Evolutionary conservation across 2,329 filamentous ascomycete species (phyloP), one percentile per base, ranked within the genome.

Genomic region (Xylaria polymorpha): DNA sequence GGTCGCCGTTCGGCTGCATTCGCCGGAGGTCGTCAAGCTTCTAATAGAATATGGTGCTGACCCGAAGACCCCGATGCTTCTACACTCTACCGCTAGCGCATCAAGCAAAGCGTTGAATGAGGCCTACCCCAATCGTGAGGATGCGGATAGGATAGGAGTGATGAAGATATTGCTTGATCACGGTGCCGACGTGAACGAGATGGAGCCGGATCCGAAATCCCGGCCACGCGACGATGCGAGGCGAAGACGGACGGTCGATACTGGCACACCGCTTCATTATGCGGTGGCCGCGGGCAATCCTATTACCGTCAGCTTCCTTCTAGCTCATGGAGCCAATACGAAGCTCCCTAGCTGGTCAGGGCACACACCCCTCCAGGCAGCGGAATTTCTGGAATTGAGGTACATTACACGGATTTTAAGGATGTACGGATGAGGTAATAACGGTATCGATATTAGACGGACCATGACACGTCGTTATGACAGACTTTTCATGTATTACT

Each of bases 141-240:
- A 74, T 57, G 60, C 64, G 25, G 72, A 74, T 57, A 70, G 72
- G 53, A 70, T 73, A 68, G 56, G 57, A 3, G 70, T 74, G 32
- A 67, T 74, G 68, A 61, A 72, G 20, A 68, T 74, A 60, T 46
- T 74, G 41, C 66, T 74, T 8, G 68, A 74, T 0, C 60, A 73
- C 51, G 72, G 72, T 22, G 72, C 72, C 46, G 68, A 74, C 22
- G 69, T 74, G 20, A 74, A 74, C 64, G 72, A 74, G 64, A 74
- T 74, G 72, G 72, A 74, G 67, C 72, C 72, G 22, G 72, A 74
- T 41, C 72, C 72, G n/a, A 74, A 74, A 56, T 62, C 70, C 18
- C 67, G 72, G 48, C 71, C 72, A 10, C 71, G 72, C 57, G 72
- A 74, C 35, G 71, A 74, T 61, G 43, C 59, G 35, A 69, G 72